Evolutionary conservation across 257 asterid genomes (phyloP), one percentile per base, ranked within the genome.

Genomic region (Nicotiana undulata): DNA sequence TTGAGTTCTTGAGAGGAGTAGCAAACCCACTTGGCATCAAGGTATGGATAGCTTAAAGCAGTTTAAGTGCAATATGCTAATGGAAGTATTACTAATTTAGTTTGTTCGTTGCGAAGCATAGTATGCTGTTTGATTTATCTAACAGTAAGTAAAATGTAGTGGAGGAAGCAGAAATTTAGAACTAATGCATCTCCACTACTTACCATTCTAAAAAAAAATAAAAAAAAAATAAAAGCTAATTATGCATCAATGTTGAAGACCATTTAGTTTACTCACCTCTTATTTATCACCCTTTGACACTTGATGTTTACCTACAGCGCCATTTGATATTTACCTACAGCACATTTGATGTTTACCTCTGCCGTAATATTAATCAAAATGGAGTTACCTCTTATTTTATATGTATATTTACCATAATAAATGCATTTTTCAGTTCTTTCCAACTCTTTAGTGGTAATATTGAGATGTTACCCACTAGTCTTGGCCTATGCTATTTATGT

Each of bases 1-100:
- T 93, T 0, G 97, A 93, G 87, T 93, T 93, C 65, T 79, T 93
- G 84, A 86, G 95, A 87, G 97, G 97, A 63, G 93, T 93, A 26
- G 90, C 97, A 2, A 93, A 93, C 78, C 97, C 97, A 26, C 91
- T 93, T 20, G 97, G 97, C 65, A 90, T 93, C 77, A 93, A 93
- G 97, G 97, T 93, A 90, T 60, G 28, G 1, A 68, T 80, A 32
- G 65, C 76, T 7, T 70, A 22, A 70, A 44, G 58, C 32, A 40
- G 58, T 68, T 68, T 3, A n/a, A 32, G 52, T 34, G 75, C 17
- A 1, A 10, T 37, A n/a, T 0, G 55, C 16, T 67, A 67, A 28
- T 4, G 0, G 10, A 44, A 67, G 55, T 67, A 67, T 18, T 68
- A 5, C 32, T 37, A 6, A 37, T 68, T 51, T 26, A 68, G 6